Conservation (phyloP, 2,329 filamentous ascomycete species). For the Setomelanomma holmii region DNA sequence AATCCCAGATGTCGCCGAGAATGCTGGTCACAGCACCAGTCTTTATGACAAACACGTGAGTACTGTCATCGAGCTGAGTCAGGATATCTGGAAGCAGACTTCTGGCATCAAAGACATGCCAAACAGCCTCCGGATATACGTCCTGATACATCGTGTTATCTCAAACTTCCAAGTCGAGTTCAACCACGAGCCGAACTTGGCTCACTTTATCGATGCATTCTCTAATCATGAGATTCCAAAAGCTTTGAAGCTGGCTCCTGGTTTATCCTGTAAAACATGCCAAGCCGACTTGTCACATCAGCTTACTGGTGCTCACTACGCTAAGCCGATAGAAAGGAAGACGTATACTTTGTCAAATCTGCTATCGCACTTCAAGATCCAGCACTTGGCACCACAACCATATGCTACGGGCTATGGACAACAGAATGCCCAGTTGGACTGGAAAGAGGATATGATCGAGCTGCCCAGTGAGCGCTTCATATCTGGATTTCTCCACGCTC, state of each 20-base stretch:
- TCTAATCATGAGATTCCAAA: slow-evolving; percentile 51
- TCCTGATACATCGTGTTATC: slow-evolving; percentile 69
- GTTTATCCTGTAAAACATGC: slow-evolving; percentile 54
- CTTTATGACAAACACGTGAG: slow-evolving; percentile 50
- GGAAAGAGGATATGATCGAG: slow-evolving; percentile 68
- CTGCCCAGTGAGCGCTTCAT: slow-evolving; percentile 62
- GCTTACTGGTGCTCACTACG: slow-evolving; percentile 40
- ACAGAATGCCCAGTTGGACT: slow-evolving; percentile 52
- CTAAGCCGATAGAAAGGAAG: slow-evolving; percentile 48
- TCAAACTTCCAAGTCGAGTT: slow-evolving; percentile 66
- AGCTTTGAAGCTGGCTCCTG: slow-evolving; percentile 53
- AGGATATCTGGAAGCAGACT: slow-evolving; percentile 69
- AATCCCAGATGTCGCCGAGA: slow-evolving; percentile 21
- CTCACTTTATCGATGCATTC: slow-evolving; percentile 60
- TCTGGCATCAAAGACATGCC: slow-evolving; percentile 67
- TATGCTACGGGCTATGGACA: slow-evolving; percentile 33
- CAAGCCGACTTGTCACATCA: slow-evolving; percentile 37
- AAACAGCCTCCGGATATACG: slow-evolving; percentile 67
- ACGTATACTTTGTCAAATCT: slow-evolving; percentile 60
- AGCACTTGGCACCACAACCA: slow-evolving; percentile 51
- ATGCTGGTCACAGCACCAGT: slow-evolving; percentile 40
- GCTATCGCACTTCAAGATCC: slow-evolving; percentile 66
- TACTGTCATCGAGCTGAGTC: slow-evolving; percentile 57
- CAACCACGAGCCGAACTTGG: slow-evolving; percentile 62
- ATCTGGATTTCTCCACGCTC: slow-evolving; percentile 56